phyloP scores from a whole-genome alignment of 2,329 filamentous ascomycete species.

The Sporothrix euskadiensis region DNA sequence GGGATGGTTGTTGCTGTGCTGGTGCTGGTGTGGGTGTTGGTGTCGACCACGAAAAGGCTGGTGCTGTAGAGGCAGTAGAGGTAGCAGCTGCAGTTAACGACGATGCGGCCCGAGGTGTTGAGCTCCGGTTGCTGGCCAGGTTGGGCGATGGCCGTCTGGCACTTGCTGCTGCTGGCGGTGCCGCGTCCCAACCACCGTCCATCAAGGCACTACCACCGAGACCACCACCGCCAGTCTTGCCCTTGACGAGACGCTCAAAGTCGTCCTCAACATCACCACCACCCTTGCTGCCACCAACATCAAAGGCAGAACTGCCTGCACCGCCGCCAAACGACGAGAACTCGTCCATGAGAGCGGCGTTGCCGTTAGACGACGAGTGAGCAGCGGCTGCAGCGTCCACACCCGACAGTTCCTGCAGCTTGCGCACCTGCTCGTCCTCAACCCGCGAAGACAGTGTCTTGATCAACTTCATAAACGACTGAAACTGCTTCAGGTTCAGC shows the following conservation, averaged over 20 bases:
- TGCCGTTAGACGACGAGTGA: conserved; percentile 58
- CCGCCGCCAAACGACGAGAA: conserved; percentile 68
- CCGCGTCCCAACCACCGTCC: conserved; percentile 30
- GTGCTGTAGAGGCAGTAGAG: conserved; percentile 41
- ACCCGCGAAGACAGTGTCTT: conserved; percentile 76
- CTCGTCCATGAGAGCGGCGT: conserved; percentile 54
- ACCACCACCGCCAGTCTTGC: conserved; percentile 49
- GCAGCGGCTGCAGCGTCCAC: not conserved
- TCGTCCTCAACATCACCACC: conserved; percentile 61
- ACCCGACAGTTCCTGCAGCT: conserved; percentile 72
- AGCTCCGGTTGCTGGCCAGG: conserved; percentile 2
- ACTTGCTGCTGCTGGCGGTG: conserved; percentile 1
- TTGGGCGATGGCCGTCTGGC: conserved; percentile 16
- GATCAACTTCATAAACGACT: conserved; percentile 85
- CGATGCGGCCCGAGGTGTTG: conserved; percentile 32
- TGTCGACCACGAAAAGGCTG: conserved; percentile 66
- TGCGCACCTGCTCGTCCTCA: conserved; percentile 84
- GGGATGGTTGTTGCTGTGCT: conserved; percentile 39
- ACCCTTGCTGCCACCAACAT: conserved; percentile 54
- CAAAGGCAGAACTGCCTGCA: conserved; percentile 38
- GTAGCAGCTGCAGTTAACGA: conserved; percentile 36
- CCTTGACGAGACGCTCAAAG: conserved; percentile 88
- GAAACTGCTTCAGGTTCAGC: conserved; percentile 83
- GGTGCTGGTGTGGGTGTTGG: conserved; percentile 52
- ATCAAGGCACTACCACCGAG: conserved; percentile 23